Conservation (phyloP, 1,284 basidiomycete genomes). For the Gomphus bonarii region DNA sequence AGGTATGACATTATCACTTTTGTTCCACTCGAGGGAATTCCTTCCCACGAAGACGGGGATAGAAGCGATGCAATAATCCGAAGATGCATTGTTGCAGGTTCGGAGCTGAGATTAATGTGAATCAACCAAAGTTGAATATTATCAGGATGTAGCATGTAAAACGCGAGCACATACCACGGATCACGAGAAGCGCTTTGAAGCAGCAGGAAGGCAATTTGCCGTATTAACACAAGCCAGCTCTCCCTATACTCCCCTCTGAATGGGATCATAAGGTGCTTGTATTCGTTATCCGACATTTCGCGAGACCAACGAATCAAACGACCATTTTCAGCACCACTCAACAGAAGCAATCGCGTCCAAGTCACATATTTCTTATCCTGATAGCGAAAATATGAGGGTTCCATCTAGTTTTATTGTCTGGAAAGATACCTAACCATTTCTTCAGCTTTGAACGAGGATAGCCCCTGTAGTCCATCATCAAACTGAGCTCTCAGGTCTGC, state of each 20-base stretch:
- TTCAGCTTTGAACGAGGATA: slow-evolving; percentile 5
- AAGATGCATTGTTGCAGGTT: slow-evolving; percentile 15
- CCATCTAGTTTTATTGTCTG: background rate
- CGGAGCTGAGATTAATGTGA: slow-evolving; percentile 1
- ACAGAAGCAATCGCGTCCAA: slow-evolving; percentile 13
- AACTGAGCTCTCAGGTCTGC: slow-evolving; percentile 14
- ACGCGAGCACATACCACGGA: slow-evolving; percentile 1
- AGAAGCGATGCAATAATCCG: slow-evolving; percentile 29
- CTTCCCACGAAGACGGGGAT: slow-evolving; percentile 24
- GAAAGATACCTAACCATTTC: background rate
- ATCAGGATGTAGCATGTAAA: background rate
- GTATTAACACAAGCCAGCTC: slow-evolving; percentile 51
- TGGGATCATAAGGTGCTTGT: slow-evolving; percentile 33
- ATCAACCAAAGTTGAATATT: background rate
- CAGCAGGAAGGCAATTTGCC: slow-evolving; percentile 36
- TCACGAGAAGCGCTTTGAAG: slow-evolving; percentile 20
- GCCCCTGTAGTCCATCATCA: slow-evolving; percentile 8
- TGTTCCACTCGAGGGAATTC: slow-evolving; percentile 2
- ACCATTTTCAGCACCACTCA: slow-evolving; percentile 16
- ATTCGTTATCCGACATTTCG: slow-evolving; percentile 26
- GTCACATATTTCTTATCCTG: background rate
- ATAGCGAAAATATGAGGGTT: background rate
- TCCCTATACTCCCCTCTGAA: slow-evolving; percentile 26
- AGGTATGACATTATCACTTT: slow-evolving; percentile 4
- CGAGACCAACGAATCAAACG: slow-evolving; percentile 42